Evolutionary conservation across 257 asterid species (phyloP).

Genomic region (Solanum gandarillasii): DNA sequence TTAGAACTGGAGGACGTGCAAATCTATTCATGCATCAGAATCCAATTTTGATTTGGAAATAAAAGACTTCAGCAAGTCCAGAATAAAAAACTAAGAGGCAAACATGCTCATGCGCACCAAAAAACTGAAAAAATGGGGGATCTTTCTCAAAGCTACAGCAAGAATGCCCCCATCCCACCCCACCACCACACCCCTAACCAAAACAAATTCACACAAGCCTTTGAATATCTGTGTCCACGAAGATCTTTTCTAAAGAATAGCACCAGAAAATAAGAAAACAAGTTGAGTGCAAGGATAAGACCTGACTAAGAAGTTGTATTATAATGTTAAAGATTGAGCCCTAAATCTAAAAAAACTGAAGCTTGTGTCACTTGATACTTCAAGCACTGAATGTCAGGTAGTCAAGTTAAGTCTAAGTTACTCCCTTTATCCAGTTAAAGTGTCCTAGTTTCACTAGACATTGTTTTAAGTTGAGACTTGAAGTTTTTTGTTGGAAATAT

Average conservation of each 20-base stretch:
- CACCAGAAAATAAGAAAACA: neutral
- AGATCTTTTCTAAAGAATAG: neutral
- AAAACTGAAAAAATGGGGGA: neutral
- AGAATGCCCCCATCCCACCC: neutral
- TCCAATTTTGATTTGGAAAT: neutral
- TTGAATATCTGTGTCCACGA: neutral
- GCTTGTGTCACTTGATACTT: neutral
- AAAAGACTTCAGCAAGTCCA: neutral
- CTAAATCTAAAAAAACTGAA: neutral
- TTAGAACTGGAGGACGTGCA: neutral
- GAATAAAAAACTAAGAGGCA: neutral
- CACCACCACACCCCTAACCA: neutral
- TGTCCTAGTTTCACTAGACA: neutral
- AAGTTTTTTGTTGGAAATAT: neutral
- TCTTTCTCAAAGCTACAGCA: neutral
- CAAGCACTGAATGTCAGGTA: neutral
- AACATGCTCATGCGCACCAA: neutral
- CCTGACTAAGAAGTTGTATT: neutral
- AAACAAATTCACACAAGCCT: neutral
- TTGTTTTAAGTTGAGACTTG: neutral
- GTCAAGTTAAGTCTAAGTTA: neutral
- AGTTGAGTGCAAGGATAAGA: neutral
- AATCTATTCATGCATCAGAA: conserved; percentile 7
- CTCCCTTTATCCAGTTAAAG: neutral
- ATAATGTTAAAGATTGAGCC: neutral